Conservation (phyloP, 768 basidiomycete genomes). For the Cyathus striatus region DNA sequence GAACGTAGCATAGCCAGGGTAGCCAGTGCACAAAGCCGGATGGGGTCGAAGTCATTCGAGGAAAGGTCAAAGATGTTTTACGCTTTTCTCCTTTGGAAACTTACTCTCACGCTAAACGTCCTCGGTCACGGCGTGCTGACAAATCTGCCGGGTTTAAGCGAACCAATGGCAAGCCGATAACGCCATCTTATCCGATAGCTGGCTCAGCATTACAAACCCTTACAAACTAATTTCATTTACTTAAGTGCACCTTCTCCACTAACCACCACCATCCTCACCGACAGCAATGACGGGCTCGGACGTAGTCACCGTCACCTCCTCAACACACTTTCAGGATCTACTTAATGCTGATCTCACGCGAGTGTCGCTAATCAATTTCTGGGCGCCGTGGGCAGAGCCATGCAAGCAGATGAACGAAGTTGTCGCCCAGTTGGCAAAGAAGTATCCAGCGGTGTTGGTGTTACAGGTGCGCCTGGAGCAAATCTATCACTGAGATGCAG, state of each 20-base stretch:
- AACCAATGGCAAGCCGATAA: no score
- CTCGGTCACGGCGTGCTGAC: no score
- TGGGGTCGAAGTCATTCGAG: no score
- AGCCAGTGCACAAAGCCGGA: no score
- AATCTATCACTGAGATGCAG: neutral
- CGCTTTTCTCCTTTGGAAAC: no score
- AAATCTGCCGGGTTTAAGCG: no score
- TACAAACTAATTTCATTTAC: slow-evolving; percentile 5
- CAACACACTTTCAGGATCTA: slow-evolving; percentile 68
- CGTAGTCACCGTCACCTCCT: slow-evolving; percentile 44
- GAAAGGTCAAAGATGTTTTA: no score
- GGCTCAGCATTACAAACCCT: slow-evolving; percentile 10
- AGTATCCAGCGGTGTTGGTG: slow-evolving; percentile 64
- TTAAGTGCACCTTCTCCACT: slow-evolving; percentile 4
- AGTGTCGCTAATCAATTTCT: slow-evolving; percentile 89
- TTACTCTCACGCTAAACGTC: no score
- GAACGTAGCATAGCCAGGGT: no score
- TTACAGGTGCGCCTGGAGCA: slow-evolving; percentile 41
- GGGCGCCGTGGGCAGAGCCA: slow-evolving; percentile 90
- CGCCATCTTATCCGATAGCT: slow-evolving; percentile 12
- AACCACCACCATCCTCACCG: neutral
- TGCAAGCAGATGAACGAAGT: slow-evolving; percentile 88
- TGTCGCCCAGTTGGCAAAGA: slow-evolving; percentile 65
- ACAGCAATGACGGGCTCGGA: slow-evolving; percentile 22
- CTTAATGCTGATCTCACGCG: slow-evolving; percentile 74